Evolutionary conservation across 768 basidiomycete genomes (phyloP), one percentile per base, ranked within the genome.

Genomic region (Boletus bicolor): DNA sequence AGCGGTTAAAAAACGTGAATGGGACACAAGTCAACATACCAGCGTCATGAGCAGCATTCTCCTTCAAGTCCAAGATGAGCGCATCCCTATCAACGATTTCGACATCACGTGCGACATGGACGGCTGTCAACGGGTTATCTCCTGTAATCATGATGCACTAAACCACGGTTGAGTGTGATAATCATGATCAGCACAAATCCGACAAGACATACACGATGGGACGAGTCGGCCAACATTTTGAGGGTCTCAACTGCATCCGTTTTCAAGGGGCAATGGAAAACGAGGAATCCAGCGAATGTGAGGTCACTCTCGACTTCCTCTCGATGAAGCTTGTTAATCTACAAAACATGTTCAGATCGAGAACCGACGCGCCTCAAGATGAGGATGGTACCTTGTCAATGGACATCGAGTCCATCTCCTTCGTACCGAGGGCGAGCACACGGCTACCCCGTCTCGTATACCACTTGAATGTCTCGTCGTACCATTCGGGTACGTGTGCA

Each of bases 81-180:
- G 87, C 92, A 5, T 97, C 93, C 28, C 95, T 86, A 66, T 99
- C 97, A 19, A 99, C 88, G 57, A 98, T 98, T 66, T 99, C 96
- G 8, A 99, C 97, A 66, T 96, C 93, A 26, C 82, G 82, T 17
- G 97, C 97, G 44, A 99, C 95, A 68, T 98, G 97, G 0, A 91
- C 86, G 8, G 97, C 97, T 0, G 97, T 99, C 51, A 99, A 75
- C 8, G 97, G 97, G 70, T 98, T 98, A 71, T 99, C 97, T 37
- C 97, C 97, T 44, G 97, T 99, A 60, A 99, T 99, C 97, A 99
- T 99, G 54, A 98, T 79, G 69, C 97, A 98, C 93, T 97, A 24
- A 34, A 52, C 7, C 5, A 17, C 43, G 50, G 17, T 32, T 53
- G 5, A 47, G 61, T 8, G 49, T 36, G 43, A 46, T 39, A 19